These are phyloP conservation scores for Ostreobium quekettii DNA, from an alignment of 139 green algal genomes.

Conservation along the genomic window DNA sequence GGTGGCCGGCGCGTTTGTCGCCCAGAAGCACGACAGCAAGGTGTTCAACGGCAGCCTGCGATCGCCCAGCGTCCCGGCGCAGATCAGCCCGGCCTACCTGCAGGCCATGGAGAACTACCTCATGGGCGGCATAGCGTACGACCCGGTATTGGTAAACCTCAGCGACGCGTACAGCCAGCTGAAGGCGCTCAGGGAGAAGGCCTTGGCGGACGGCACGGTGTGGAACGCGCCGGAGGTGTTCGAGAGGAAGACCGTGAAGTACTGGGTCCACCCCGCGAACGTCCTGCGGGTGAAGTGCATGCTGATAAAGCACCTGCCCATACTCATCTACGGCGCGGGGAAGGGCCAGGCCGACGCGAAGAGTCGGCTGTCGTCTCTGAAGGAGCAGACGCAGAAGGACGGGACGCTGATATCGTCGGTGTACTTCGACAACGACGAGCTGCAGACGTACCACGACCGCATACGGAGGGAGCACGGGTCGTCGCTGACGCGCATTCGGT, in stretches of 20 bases:
- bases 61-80: neutral
- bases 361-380: neutral
- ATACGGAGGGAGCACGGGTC: conserved; percentile 48
- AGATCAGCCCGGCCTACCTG: neutral
- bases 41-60: neutral
- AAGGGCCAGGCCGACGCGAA: conserved; percentile 19
- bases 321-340: conserved; percentile 62
- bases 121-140: neutral
- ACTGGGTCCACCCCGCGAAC: conserved; percentile 56
- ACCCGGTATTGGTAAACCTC: neutral
- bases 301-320: conserved; percentile 58
- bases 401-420: conserved; percentile 34
- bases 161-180: neutral
- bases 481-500: conserved; percentile 51
- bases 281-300: conserved; percentile 48
- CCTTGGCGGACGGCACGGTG: neutral
- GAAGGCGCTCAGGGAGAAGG: neutral
- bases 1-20: neutral
- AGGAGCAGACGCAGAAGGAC: conserved; percentile 6
- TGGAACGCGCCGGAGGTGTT: conserved; percentile 25
- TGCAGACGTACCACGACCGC: conserved; percentile 52
- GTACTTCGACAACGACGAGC: conserved; percentile 56
- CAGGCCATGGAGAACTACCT: neutral
- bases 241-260: conserved; percentile 59
- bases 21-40: neutral